Percentiles rank a stretch among this genome's conserved stretches.
phyloP scores from a whole-genome alignment of 306 rosid genomes.

The Begonia peltatifolia region DNA sequence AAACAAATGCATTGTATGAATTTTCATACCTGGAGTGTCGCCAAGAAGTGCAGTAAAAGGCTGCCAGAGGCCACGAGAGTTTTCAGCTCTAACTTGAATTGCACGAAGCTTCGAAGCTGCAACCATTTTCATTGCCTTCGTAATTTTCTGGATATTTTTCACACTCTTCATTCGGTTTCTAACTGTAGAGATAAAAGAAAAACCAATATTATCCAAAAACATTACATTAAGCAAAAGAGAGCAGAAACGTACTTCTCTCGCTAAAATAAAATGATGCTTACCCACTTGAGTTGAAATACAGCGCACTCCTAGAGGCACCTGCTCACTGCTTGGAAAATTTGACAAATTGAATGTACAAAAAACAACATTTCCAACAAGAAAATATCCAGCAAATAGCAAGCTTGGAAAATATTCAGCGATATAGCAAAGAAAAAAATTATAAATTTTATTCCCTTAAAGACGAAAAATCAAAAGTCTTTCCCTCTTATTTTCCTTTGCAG shows the following conservation, averaged over 20 bases:
- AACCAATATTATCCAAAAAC: conserved; percentile 3
- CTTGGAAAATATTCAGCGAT: not conserved
- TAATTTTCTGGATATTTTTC: conserved; percentile 87
- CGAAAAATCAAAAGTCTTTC: too few species aligned
- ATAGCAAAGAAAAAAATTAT: too few species aligned
- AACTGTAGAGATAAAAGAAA: conserved; percentile 26
- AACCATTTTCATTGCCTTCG: conserved; percentile 99
- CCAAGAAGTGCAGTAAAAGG: conserved; percentile 95
- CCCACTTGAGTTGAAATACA: conserved; percentile 90
- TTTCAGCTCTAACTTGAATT: conserved; percentile 72
- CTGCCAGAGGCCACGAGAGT: conserved; percentile 95
- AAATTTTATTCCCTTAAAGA: too few species aligned
- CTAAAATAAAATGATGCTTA: conserved; percentile 13
- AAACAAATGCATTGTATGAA: not conserved
- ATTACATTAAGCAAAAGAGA: conserved; percentile 2
- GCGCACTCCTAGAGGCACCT: conserved; percentile 53
- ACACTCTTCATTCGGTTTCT: conserved; percentile 97
- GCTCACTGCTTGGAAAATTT: conserved; percentile 41
- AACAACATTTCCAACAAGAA: too few species aligned
- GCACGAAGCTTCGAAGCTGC: conserved; percentile 95
- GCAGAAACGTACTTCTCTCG: not conserved
- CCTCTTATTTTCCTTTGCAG: too few species aligned
- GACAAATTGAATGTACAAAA: too few species aligned
- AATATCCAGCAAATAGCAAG: too few species aligned
- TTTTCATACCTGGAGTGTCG: conserved; percentile 60